These are phyloP conservation scores for Santalum album DNA, from an alignment of 164 flowering plant species.

Conservation along the genomic window DNA sequence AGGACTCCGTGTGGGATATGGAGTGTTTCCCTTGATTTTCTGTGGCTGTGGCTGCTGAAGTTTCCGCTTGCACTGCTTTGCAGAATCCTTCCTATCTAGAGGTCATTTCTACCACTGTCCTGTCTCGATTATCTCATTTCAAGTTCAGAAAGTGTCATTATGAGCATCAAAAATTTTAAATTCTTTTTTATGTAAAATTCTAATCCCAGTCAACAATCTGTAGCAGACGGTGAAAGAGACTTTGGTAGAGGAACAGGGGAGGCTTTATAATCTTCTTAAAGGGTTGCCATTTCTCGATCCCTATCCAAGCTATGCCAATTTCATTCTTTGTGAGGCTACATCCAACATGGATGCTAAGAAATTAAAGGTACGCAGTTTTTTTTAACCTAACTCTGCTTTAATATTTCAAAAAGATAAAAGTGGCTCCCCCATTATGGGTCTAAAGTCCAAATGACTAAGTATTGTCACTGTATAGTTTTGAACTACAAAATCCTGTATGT, in stretches of 20 bases:
- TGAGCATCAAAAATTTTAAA: neutral
- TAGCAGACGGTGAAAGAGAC: slow-evolving; percentile 75
- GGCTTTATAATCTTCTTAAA: slow-evolving; percentile 64
- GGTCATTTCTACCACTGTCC: slow-evolving; percentile 32
- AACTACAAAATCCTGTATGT: too few species aligned
- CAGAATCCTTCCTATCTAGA: slow-evolving; percentile 78
- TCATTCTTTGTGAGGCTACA: slow-evolving; percentile 88
- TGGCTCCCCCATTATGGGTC: too few species aligned
- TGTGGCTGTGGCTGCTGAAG: slow-evolving; percentile 98
- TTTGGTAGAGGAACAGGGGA: slow-evolving; percentile 70
- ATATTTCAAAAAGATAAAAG: too few species aligned
- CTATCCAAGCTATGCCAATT: slow-evolving; percentile 87
- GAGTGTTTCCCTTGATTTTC: slow-evolving; percentile 93
- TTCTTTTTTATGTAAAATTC: neutral
- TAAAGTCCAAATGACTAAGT: too few species aligned
- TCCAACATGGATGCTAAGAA: slow-evolving; percentile 84
- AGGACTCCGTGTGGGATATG: slow-evolving; percentile 96
- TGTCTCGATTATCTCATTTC: neutral
- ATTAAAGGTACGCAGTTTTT: slow-evolving; percentile 73
- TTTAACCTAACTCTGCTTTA: too few species aligned
- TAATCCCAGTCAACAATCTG: slow-evolving; percentile 15
- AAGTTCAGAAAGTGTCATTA: too few species aligned
- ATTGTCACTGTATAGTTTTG: too few species aligned
- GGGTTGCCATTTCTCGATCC: slow-evolving; percentile 81
- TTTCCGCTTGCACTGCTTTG: slow-evolving; percentile 93